Evolutionary conservation across 2,329 filamentous ascomycete species (phyloP).

Genomic region (Trichoderma atroviride): DNA sequence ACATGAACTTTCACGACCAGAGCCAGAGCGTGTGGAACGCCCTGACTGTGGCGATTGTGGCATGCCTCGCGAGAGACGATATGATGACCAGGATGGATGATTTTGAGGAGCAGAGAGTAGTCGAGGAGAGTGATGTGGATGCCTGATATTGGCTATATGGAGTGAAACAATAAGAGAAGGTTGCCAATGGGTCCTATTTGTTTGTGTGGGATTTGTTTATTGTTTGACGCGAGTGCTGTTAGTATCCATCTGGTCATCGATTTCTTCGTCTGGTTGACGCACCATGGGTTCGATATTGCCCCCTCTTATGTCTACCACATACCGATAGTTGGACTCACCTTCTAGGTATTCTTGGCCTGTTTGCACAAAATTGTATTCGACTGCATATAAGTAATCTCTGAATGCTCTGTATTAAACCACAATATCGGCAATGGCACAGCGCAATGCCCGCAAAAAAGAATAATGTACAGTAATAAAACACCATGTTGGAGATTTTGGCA

Average conservation of each 20-base stretch:
- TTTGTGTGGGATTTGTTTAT: not conserved
- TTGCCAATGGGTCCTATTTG: not conserved
- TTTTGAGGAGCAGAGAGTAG: slow-evolving; percentile 39
- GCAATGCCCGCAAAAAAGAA: not conserved
- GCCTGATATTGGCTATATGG: slow-evolving; percentile 32
- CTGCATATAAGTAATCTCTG: not conserved
- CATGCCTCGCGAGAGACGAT: slow-evolving; percentile 47
- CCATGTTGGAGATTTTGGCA: slow-evolving; percentile 34
- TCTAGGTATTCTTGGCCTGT: not conserved
- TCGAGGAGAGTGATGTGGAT: slow-evolving; percentile 45
- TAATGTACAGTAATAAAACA: slow-evolving; percentile 25
- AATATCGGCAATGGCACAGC: not conserved
- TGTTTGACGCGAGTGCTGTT: not conserved
- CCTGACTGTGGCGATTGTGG: slow-evolving; percentile 45
- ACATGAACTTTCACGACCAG: slow-evolving; percentile 44
- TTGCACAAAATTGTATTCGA: not conserved
- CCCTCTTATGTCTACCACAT: not conserved
- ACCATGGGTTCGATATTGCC: not conserved
- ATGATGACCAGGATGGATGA: slow-evolving; percentile 40
- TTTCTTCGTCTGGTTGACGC: not conserved
- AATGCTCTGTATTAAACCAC: not conserved
- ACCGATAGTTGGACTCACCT: not conserved
- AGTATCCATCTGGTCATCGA: not conserved
- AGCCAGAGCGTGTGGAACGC: slow-evolving; percentile 51
- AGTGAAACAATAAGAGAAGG: not conserved